Base-by-base conservation (phyloP, 208 protist species). In the Leishmania turanica region DNA sequence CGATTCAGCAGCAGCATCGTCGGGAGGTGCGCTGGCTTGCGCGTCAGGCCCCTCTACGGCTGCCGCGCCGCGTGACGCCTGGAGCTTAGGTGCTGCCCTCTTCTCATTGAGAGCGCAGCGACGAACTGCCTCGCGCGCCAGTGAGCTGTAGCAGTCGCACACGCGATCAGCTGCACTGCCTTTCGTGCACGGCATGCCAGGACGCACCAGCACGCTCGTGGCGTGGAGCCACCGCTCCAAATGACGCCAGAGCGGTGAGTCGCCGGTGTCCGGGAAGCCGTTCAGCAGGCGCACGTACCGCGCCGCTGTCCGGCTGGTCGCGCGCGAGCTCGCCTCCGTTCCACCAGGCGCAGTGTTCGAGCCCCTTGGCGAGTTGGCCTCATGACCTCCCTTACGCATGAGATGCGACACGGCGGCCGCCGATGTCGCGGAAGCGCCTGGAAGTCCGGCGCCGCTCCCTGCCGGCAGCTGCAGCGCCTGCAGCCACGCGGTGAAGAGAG, bases 221-320 rank as follows among this genome's bases (percentile, higher is more conserved):
- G 92, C 89, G 76, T 90, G 90, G 40, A 97, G 78, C 85, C 94
- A 96, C 13, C 94, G 94, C 31, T 89, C 88, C 47, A 96, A 75
- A 19, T 97, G 94, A 47, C 91, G 91, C 94, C 94, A 97, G n/a
- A 97, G 78, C 27, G 94, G 86, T 1, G 84, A 84, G 58, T 83
- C 73, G 11, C 75, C 56, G 54, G 56, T 78, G 74, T 88, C 80
- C 17, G 80, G 77, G 31, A 86, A 80, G 9, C 79, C 79, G 72
- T 79, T 83, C 21, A 87, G 70, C 58, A 86, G 64, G 4, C 79
- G 60, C 64, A 75, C 82, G 70, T 75, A 82, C 54, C 77, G 64
- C 17, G 45, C 45, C 1, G 77, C 70, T 45, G 77, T 69, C 73
- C 72, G 75, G 24, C 53, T 27, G 19, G 31, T 21, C 34, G 49